Conservation (phyloP, 192 early-diverging fungal species). For the Backusella westeae region DNA sequence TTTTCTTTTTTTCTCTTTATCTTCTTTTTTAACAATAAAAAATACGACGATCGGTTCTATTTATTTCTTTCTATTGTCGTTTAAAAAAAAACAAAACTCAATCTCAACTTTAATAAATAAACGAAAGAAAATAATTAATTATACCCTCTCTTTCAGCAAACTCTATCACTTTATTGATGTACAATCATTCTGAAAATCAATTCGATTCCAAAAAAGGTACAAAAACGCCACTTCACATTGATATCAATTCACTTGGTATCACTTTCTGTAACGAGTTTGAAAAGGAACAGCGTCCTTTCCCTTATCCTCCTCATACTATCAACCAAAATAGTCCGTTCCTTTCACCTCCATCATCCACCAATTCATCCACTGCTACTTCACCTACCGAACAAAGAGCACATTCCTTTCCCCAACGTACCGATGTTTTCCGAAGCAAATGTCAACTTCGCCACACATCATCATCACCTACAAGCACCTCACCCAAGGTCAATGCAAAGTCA, state of each 20-base stretch:
- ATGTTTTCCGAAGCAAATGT: background rate
- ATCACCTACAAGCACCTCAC: constrained; percentile 7
- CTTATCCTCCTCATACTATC: background rate
- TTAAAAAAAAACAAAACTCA: background rate
- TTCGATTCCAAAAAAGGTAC: constrained; percentile 5
- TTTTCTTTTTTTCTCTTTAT: constrained; percentile 9
- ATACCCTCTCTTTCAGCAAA: background rate
- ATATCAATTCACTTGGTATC: constrained; percentile 30
- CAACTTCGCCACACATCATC: background rate
- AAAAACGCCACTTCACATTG: constrained; percentile 21
- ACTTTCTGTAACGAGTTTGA: constrained; percentile 4
- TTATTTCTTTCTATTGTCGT: constrained; percentile 16
- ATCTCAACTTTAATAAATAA: background rate
- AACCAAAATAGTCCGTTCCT: background rate
- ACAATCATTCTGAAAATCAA: background rate
- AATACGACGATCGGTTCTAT: background rate
- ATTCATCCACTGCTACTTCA: constrained; percentile 4
- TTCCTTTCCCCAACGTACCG: background rate
- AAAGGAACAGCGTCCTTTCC: background rate
- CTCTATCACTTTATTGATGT: constrained; percentile 12
- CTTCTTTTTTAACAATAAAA: background rate
- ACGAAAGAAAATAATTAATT: background rate
- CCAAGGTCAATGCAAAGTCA: constrained; percentile 21
- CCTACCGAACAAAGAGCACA: background rate
- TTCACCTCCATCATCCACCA: constrained; percentile 10